Base-by-base conservation (phyloP, 768 basidiomycete genomes). In the Nidularia pulvinata region DNA sequence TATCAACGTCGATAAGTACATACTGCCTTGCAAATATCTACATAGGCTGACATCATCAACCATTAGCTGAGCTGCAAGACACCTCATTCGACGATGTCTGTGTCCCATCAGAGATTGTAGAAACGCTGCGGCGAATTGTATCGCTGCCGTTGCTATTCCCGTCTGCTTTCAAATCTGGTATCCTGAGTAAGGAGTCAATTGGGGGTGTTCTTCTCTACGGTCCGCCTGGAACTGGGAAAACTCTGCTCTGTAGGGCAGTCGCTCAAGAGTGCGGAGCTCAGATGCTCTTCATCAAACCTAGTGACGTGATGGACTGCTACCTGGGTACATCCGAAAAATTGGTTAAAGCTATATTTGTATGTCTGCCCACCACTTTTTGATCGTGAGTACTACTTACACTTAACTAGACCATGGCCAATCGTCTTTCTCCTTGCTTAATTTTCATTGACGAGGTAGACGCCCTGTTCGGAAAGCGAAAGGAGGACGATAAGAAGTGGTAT, bases 391-490 rank as follows among this genome's bases (percentile, higher is more conserved):
- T n/a, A n/a, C n/a, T n/a, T n/a, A n/a, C n/a, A n/a, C n/a, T n/a
- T n/a, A n/a, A n/a, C n/a, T n/a, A 91, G 69, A 83, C 83, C 16
- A 77, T 91, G 14, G 90, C 90, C 14, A 70, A 78, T 46, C 89
- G 89, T 65, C 77, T 87, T 16, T 85, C 89, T 57, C 89, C 89
- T 1, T 76, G 81, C 48, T 88, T 91, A 64, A 85, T 91, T 53
- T 91, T 91, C 69, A 86, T 91, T 58, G 90, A 91, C 62, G 89
- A 91, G 68, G 89, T 91, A 55, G 89, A 91, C 58, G 82, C 83
- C 0, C 82, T 91, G 63, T 70, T 91, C 33, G 33, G 55, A 33
- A 51, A 52, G 42, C 47, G 59, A 43, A 34, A 35, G 33, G 50
- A 35, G 33, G 44, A 45, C 42, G 54, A 53, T 3, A 46, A 49